These are phyloP conservation scores for Chaetomium strumarium DNA, from an alignment of 2,329 filamentous ascomycete species.

Conservation along the genomic window DNA sequence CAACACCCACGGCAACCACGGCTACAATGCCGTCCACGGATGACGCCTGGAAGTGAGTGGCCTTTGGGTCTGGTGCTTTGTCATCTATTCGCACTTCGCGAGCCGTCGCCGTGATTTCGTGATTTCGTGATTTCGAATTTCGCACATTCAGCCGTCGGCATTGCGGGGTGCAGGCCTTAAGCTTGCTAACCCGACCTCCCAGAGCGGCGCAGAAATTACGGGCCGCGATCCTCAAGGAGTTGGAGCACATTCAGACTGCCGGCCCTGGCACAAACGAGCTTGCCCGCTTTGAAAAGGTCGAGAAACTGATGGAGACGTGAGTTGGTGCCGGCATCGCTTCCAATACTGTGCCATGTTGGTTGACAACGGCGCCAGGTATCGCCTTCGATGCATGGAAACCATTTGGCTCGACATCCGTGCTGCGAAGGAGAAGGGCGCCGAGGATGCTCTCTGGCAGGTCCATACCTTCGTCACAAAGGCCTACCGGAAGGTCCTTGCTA, in stretches of 20 bases:
- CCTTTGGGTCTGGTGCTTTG: background rate
- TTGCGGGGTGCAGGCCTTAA: background rate
- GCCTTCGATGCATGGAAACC: constrained; percentile 63
- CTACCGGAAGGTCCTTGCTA: constrained; percentile 65
- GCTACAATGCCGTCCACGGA: constrained; percentile 15
- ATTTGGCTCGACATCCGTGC: constrained; percentile 68
- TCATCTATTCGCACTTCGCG: background rate
- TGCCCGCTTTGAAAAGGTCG: constrained; percentile 40
- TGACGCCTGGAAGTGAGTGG: constrained; percentile 22
- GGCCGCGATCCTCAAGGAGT: constrained; percentile 38
- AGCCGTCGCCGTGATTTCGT: too few species aligned
- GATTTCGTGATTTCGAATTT: background rate
- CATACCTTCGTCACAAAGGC: constrained; percentile 73
- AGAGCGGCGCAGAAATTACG: constrained; percentile 41
- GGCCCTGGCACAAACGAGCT: constrained; percentile 33
- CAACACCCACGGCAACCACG: constrained; percentile 4
- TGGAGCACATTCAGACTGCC: constrained; percentile 37
- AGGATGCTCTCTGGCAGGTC: constrained; percentile 69
- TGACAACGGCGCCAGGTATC: constrained; percentile 31
- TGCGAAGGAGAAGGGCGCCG: constrained; percentile 57
- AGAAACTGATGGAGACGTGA: constrained; percentile 39
- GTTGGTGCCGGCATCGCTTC: constrained; percentile 15
- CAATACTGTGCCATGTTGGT: constrained; percentile 1
- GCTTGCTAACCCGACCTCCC: constrained; percentile 12
- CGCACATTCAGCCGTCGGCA: background rate